These are phyloP conservation scores for Mortierella sp. DNA, from an alignment of 371 early-diverging fungal genomes.

Conservation along the genomic window DNA sequence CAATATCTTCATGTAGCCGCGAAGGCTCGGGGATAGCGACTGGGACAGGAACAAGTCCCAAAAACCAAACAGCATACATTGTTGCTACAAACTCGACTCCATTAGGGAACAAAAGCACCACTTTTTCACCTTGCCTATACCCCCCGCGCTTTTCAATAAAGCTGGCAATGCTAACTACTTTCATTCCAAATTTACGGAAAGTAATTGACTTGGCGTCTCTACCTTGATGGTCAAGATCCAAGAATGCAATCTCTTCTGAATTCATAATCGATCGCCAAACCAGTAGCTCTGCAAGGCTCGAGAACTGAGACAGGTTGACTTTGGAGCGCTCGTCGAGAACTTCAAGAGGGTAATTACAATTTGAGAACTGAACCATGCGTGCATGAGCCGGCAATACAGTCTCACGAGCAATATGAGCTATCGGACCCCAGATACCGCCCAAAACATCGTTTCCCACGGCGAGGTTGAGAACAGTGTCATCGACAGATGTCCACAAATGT, in stretches of 20 bases:
- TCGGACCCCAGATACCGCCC: constrained; percentile 63
- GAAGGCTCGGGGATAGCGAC: constrained; percentile 73
- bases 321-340: constrained; percentile 78
- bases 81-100: constrained; percentile 79
- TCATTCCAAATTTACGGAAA: constrained; percentile 78
- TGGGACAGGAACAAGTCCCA: constrained; percentile 83
- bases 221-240: constrained; percentile 67
- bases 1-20: constrained; percentile 79
- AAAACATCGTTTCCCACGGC: constrained; percentile 58
- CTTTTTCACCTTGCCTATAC: constrained; percentile 70
- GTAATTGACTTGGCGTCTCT: constrained; percentile 73
- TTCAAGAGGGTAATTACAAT: constrained; percentile 70
- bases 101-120: constrained; percentile 75
- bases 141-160: constrained; percentile 69
- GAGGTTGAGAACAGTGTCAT: constrained; percentile 65
- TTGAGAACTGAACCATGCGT: constrained; percentile 75
- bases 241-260: constrained; percentile 79
- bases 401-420: constrained; percentile 41
- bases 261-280: constrained; percentile 74
- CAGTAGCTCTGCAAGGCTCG: constrained; percentile 75
- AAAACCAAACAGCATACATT: constrained; percentile 82
- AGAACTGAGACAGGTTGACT: constrained; percentile 72
- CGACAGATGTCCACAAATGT: constrained; percentile 65
- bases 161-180: constrained; percentile 74
- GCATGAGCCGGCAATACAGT: constrained; percentile 34